Base-by-base conservation (phyloP, 177 flowering plant genomes). In the Vitis hybrid region DNA sequence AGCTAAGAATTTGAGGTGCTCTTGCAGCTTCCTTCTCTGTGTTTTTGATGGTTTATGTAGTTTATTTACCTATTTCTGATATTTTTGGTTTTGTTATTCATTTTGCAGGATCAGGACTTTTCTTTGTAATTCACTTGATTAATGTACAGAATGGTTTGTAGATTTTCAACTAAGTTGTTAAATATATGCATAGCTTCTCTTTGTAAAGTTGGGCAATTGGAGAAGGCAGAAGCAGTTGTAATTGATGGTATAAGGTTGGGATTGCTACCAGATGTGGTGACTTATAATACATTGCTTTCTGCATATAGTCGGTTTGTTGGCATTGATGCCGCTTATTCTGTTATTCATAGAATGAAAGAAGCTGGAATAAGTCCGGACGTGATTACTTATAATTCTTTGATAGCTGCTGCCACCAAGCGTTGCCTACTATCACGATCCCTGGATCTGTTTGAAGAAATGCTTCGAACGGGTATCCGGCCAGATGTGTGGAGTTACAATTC, bases 401-500 rank as follows among this genome's bases (percentile, higher is more conserved):
- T 95, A 13, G 86, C 93, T 32, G 88, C 89, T 52, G 93, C 96
- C 1, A 49, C 84, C 8, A 75, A 87, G 64, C 62, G 63, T 12
- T 58, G 78, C 58, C 75, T 75, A 18, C 65, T 85, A 27, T 51
- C 76, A 1, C 70, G 69, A 4, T 65, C 82, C 46, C 71, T 88
- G 3, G 82, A 87, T 32, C 67, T 95, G 76, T 87, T 90, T 60
- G 89, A 86, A 3, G 96, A 91, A 80, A 95, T 95, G 99, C 75
- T 76, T 55, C 77, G 79, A 48, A 60, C 5, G 56, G 92, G 91
- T 55, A 82, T 95, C 24, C 6, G 0, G 35, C 99, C 96, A 18
- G 86, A 93, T 82, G 30, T 82, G 6, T 90, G 99, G 92, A 93
- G 89, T 73, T 93, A 86, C 63, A 95, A 91, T 48, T 82, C 80